These are phyloP conservation scores for Exutisphaerella laricina DNA, from an alignment of 2,329 filamentous ascomycete genomes.

Conservation along the genomic window DNA sequence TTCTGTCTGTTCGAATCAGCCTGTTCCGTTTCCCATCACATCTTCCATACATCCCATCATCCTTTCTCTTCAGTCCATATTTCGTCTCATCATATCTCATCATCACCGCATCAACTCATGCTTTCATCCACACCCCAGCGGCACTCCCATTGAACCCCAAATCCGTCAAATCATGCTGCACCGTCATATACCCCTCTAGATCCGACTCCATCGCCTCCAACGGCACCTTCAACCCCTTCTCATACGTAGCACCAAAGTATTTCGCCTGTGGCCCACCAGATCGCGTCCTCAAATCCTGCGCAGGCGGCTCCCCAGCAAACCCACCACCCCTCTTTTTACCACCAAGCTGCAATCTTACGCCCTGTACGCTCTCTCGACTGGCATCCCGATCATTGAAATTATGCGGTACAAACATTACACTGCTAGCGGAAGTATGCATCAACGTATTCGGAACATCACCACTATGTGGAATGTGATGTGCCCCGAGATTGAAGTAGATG, in stretches of 20 bases:
- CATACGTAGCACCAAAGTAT: slow-evolving; percentile 30
- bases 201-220: slow-evolving; percentile 27
- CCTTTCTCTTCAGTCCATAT: too few relatives aligned
- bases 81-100: neutral
- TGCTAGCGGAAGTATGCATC: slow-evolving; percentile 27
- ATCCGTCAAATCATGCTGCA: slow-evolving; percentile 21
- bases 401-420: slow-evolving; percentile 32
- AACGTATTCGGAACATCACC: slow-evolving; percentile 32
- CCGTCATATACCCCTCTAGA: slow-evolving; percentile 22
- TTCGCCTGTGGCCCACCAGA: slow-evolving; percentile 16
- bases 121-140: slow-evolving; percentile 24
- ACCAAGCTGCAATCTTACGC: slow-evolving; percentile 28
- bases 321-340: slow-evolving; percentile 23
- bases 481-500: slow-evolving; percentile 49
- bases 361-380: slow-evolving; percentile 26
- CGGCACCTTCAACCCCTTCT: slow-evolving; percentile 21
- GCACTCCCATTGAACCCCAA: slow-evolving; percentile 25
- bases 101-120: too few relatives aligned
- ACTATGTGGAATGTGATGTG: slow-evolving; percentile 43
- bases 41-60: too few relatives aligned
- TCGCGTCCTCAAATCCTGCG: slow-evolving; percentile 13
- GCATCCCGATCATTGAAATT: slow-evolving; percentile 31
- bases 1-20: too few relatives aligned
- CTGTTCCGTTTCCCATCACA: too few relatives aligned
- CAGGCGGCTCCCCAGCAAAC: slow-evolving; percentile 19